Base-by-base conservation (phyloP, 1,284 basidiomycete genomes). In the Tetrapyrgos nigripes region DNA sequence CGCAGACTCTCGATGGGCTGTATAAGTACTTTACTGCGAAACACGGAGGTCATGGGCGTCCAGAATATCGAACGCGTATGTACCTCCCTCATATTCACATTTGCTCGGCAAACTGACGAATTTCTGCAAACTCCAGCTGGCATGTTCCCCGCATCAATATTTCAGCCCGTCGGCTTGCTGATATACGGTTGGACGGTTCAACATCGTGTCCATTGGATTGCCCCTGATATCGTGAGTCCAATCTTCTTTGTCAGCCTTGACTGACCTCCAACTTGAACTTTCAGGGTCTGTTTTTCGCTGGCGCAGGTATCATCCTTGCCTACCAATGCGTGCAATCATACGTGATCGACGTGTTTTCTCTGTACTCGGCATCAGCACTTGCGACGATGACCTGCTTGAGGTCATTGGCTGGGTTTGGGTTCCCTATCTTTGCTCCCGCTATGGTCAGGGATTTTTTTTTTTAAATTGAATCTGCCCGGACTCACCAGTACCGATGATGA, bases 1-100 rank as follows among this genome's bases (percentile, higher is more conserved):
- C 86, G 0, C 73, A 80, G 1, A 64, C 77, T 6, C 73, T 87
- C 64, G 88, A 91, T 68, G 67, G 65, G 43, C 72, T 86, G 1
- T 90, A 89, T 62, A 28, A 33, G 13, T n/a, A 52, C 27, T 33
- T 52, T 21, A 52, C 33, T 23, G 33, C 11, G 4, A 11, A 23
- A 17, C 17, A 47, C n/a, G n/a, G 19, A 35, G 50, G 50, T 17
- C 17, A 21, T 28, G 50, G 50, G n/a, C 50, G 27, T 28, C 50
- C 50, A 6, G 50, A 52, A 23, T 52, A 19, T 37, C 13, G 50
- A 21, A 13, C 63, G n/a, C 66, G 63, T 64, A 19, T 1, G 73
- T 71, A 5, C 13, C 21, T 9, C 23, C 14, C n/a, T n/a, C n/a
- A n/a, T n/a, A n/a, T n/a, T n/a, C n/a, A n/a, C n/a, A 19, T 14